Evolutionary conservation across 495 filamentous ascomycete species (phyloP).

Genomic region (Bacidia gigantensis): DNA sequence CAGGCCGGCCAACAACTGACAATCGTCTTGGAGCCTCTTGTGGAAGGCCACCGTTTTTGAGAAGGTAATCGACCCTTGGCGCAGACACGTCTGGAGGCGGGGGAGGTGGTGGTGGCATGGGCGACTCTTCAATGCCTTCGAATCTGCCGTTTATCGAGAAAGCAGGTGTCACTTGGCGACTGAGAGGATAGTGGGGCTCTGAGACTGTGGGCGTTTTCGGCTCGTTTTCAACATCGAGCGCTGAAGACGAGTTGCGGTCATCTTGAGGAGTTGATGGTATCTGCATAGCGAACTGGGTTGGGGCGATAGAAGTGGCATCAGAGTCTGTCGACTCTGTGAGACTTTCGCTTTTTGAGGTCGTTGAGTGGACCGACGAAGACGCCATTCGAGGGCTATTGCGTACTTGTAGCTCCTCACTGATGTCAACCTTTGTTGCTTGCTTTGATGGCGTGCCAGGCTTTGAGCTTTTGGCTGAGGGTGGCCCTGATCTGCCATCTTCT

Average conservation of each 20-base stretch:
- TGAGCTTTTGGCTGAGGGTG: slow-evolving; percentile 10
- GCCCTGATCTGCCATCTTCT: slow-evolving; percentile 9
- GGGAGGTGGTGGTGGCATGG: slow-evolving; percentile 65
- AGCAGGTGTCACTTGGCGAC: slow-evolving; percentile 14
- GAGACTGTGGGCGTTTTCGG: slow-evolving; percentile 41
- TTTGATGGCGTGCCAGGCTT: slow-evolving; percentile 30
- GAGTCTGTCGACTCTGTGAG: slow-evolving; percentile 40
- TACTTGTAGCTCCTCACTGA: slow-evolving; percentile 25
- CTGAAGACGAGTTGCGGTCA: slow-evolving; percentile 11
- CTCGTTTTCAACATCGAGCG: slow-evolving; percentile 35
- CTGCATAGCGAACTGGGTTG: slow-evolving; percentile 39
- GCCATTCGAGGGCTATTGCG: slow-evolving; percentile 9
- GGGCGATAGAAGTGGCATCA: slow-evolving; percentile 52
- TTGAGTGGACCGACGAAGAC: slow-evolving; percentile 12
- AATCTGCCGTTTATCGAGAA: slow-evolving; percentile 7
- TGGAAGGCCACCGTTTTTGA: slow-evolving; percentile 70
- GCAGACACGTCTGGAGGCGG: slow-evolving; percentile 59
- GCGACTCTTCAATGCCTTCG: slow-evolving; percentile 21
- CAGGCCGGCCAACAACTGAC: slow-evolving; percentile 30
- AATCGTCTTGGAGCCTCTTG: slow-evolving; percentile 52
- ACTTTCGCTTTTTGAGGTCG: slow-evolving; percentile 19
- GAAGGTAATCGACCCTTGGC: slow-evolving; percentile 77
- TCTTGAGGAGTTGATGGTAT: slow-evolving; percentile 24
- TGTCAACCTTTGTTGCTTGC: slow-evolving; percentile 23
- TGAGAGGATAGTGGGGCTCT: slow-evolving; percentile 34